These are phyloP conservation scores for Ambrosiella beaveri DNA, from an alignment of 2,329 filamentous ascomycete species.

Conservation along the genomic window DNA sequence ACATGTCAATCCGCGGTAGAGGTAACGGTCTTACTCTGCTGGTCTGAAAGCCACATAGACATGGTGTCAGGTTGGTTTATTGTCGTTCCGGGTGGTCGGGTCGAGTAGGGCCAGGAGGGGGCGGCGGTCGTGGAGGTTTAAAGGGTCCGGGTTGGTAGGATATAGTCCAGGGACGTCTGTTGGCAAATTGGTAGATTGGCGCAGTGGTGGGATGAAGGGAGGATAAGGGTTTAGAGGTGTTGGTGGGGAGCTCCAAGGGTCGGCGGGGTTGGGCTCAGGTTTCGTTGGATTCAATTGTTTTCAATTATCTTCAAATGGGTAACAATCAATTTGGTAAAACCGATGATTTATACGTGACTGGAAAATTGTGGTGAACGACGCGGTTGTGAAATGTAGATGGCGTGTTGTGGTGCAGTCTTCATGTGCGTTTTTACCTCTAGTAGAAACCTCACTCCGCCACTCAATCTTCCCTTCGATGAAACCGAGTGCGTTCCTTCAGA, in stretches of 20 bases:
- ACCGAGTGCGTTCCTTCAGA: no score
- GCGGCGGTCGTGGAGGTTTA: not conserved
- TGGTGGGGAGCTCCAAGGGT: not conserved
- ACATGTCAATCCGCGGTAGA: no score
- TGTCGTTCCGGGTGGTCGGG: not conserved
- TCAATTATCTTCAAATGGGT: not conserved
- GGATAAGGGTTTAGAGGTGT: not conserved
- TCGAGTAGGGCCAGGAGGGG: not conserved
- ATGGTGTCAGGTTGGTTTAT: constrained; percentile 26
- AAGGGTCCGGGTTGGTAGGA: no score
- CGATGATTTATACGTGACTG: no score
- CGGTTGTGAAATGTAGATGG: not conserved
- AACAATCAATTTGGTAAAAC: no score
- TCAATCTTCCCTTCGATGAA: no score
- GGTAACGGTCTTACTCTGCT: constrained; percentile 50
- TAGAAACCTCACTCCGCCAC: not conserved
- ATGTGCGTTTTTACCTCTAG: not conserved
- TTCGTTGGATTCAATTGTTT: no score
- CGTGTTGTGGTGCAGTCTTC: not conserved
- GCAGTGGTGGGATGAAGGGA: not conserved
- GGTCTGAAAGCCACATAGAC: constrained; percentile 90
- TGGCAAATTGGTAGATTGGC: not conserved
- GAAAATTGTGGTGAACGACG: not conserved
- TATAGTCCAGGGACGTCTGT: not conserved
- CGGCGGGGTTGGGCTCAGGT: no score